Conservation (phyloP, 306 rosid genomes). For the Vicia sativa region DNA sequence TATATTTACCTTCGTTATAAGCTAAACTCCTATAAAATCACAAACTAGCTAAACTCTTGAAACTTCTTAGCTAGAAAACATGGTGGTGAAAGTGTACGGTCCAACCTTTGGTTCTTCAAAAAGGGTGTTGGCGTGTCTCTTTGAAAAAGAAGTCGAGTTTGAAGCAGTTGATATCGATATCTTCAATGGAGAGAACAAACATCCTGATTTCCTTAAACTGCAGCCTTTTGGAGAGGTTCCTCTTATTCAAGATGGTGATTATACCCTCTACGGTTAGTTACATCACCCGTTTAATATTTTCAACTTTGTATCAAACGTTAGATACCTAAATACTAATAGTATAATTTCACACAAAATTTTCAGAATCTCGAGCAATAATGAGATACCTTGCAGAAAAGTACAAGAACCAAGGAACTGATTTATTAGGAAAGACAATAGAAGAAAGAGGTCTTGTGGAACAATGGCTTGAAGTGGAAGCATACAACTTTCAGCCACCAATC, state of each 20-base stretch:
- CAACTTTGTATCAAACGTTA: not conserved
- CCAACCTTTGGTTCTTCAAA: constrained; percentile 48
- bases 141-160: constrained; percentile 60
- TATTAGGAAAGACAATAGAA: constrained; percentile 47
- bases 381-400: constrained; percentile 56
- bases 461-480: constrained; percentile 64
- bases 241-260: constrained; percentile 57
- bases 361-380: constrained; percentile 61
- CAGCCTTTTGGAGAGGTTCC: constrained; percentile 63
- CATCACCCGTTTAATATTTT: not conserved
- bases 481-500: constrained; percentile 43
- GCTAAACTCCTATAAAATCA: not conserved
- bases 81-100: constrained; percentile 60
- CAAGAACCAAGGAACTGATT: constrained; percentile 49
- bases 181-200: constrained; percentile 49
- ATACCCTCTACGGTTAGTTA: constrained; percentile 50
- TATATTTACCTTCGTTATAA: no score
- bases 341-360: not conserved
- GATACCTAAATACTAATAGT: no score
- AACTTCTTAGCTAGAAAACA: not conserved
- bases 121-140: constrained; percentile 50
- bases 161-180: constrained; percentile 46
- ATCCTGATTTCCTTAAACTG: constrained; percentile 56
- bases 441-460: constrained; percentile 55
- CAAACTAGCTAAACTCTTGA: not conserved